Evolutionary conservation across 2,329 filamentous ascomycete species (phyloP).

Genomic region (Fusarium citri): DNA sequence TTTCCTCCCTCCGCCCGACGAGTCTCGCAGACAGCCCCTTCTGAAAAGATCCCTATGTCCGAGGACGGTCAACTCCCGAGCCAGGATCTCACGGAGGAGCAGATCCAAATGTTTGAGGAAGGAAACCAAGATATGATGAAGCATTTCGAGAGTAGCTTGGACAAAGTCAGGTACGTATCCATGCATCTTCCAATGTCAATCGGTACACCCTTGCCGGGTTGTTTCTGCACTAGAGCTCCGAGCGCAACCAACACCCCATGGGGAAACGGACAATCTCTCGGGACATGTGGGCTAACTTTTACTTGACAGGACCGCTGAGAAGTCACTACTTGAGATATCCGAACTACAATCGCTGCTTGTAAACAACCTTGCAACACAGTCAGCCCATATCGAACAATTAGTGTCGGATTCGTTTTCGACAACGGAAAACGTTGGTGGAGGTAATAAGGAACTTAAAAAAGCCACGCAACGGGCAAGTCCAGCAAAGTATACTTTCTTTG

Average conservation of each 20-base stretch:
- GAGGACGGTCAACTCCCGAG: constrained; percentile 41
- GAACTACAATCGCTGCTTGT: constrained; percentile 92
- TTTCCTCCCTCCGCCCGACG: constrained; percentile 45
- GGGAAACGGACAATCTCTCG: background rate
- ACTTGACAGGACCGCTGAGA: constrained; percentile 78
- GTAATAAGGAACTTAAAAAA: constrained; percentile 91
- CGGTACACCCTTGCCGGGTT: constrained; percentile 12
- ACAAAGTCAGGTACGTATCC: constrained; percentile 85
- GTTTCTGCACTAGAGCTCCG: constrained; percentile 9
- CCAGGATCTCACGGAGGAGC: constrained; percentile 79
- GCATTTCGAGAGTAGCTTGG: constrained; percentile 92
- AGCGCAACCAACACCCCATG: constrained; percentile 13
- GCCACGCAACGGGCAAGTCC: constrained; percentile 78
- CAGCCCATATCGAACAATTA: constrained; percentile 88
- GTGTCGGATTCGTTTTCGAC: constrained; percentile 86
- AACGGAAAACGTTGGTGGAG: constrained; percentile 85
- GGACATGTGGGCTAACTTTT: constrained; percentile 28
- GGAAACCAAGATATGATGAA: constrained; percentile 94
- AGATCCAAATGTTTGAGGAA: constrained; percentile 91
- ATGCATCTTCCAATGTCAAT: constrained; percentile 1
- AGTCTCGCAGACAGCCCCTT: constrained; percentile 32
- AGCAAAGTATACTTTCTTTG: constrained; percentile 83
- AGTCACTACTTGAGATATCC: constrained; percentile 90
- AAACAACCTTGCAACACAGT: constrained; percentile 84
- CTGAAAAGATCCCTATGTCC: constrained; percentile 35